Conservation (phyloP, 148 eudicot genomes). For the Polygonum maritimum region DNA sequence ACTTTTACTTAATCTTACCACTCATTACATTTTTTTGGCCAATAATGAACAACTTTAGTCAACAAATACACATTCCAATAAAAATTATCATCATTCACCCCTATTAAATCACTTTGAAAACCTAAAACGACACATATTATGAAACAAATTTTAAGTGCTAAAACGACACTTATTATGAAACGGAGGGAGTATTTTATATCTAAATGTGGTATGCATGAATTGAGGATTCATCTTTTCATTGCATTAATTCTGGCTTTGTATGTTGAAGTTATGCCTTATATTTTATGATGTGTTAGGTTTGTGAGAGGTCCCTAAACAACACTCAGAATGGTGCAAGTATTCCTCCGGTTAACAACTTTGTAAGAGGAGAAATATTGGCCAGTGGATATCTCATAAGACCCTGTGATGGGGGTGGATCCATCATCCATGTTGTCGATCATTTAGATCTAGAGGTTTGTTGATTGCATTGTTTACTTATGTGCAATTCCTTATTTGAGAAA, state of each 20-base stretch:
- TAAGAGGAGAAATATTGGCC: slow-evolving; percentile 78
- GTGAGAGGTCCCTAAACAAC: slow-evolving; percentile 84
- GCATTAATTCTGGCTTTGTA: too few relatives aligned
- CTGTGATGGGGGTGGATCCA: slow-evolving; percentile 91
- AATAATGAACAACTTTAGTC: too few relatives aligned
- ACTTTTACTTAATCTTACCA: too few relatives aligned
- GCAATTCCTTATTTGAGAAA: not conserved
- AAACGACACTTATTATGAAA: too few relatives aligned
- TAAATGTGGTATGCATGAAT: not conserved
- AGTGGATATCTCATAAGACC: slow-evolving; percentile 92
- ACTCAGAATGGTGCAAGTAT: slow-evolving; percentile 87
- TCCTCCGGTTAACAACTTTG: slow-evolving; percentile 73
- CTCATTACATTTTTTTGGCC: too few relatives aligned
- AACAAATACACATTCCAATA: too few relatives aligned
- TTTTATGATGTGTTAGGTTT: slow-evolving; percentile 30
- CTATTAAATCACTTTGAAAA: too few relatives aligned
- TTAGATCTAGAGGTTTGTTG: slow-evolving; percentile 64
- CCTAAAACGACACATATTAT: too few relatives aligned
- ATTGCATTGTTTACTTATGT: not conserved
- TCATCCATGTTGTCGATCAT: slow-evolving; percentile 87
- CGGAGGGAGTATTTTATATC: too few relatives aligned
- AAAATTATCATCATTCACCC: too few relatives aligned
- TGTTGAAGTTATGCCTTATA: not conserved
- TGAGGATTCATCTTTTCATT: not conserved
- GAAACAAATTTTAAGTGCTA: too few relatives aligned